Evolutionary conservation across 768 basidiomycete species (phyloP).

Genomic region (Panellus pusillus): DNA sequence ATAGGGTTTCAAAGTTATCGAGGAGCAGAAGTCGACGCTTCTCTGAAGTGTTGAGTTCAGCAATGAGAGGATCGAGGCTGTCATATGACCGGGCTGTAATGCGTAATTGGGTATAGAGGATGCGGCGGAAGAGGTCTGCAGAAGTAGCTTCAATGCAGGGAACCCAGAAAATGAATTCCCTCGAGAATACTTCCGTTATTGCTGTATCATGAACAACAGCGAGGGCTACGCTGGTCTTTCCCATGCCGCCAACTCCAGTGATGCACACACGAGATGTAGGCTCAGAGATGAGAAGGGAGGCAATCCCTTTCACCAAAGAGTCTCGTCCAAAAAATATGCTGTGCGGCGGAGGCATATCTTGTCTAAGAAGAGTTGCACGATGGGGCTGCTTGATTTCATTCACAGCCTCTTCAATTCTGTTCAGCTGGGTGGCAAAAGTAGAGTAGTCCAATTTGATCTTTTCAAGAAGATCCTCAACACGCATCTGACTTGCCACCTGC

Average conservation of each 20-base stretch:
- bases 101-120: conserved; percentile 20
- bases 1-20: conserved; percentile 42
- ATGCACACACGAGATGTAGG: conserved; percentile 6
- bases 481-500: not conserved
- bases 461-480: not conserved
- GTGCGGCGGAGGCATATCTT: conserved; percentile 11
- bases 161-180: conserved; percentile 29
- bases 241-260: conserved; percentile 33
- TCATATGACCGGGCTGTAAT: conserved; percentile 22
- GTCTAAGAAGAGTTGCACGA: not conserved
- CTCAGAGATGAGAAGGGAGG: not conserved
- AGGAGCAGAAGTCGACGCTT: conserved; percentile 33
- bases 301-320: conserved; percentile 5
- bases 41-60: conserved; percentile 22
- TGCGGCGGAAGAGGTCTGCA: conserved; percentile 24
- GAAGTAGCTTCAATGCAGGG: conserved; percentile 34
- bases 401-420: not conserved
- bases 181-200: conserved; percentile 25
- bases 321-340: conserved; percentile 10
- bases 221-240: conserved; percentile 39
- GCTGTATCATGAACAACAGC: conserved; percentile 29
- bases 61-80: conserved; percentile 19
- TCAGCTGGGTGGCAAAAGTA: not conserved
- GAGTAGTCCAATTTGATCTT: not conserved
- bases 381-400: not conserved